phyloP scores from a whole-genome alignment of 192 early-diverging fungal genomes.

The Rhizophlyctis rosea region DNA sequence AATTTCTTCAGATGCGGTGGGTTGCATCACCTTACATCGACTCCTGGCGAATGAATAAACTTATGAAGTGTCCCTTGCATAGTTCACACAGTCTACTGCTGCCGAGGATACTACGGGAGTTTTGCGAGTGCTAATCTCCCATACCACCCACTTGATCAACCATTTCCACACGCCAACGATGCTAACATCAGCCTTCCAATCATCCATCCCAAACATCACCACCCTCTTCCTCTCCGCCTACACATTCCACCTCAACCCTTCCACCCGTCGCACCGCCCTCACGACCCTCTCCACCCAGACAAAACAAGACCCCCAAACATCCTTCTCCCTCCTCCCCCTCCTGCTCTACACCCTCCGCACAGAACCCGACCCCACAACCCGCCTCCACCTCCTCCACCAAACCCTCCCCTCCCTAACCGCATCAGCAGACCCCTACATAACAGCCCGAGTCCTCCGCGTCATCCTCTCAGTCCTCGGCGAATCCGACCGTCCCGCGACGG shows the following conservation, averaged over 20 bases:
- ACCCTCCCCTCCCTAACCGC: conserved; percentile 13
- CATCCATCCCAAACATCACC: not conserved
- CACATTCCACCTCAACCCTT: conserved; percentile 8
- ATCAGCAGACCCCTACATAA: conserved; percentile 18
- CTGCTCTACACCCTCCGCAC: conserved; percentile 21
- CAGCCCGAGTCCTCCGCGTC: conserved; percentile 16
- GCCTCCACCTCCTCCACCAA: conserved; percentile 15
- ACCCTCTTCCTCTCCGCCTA: conserved; percentile 1
- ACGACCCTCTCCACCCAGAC: not conserved
- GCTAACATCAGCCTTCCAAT: not conserved
- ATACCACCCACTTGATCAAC: not conserved
- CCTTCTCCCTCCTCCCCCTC: conserved; percentile 17
- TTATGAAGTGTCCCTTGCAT: not conserved
- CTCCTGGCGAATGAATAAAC: not conserved
- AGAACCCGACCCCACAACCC: conserved; percentile 14
- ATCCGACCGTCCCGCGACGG: not conserved
- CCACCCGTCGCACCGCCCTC: conserved; percentile 11
- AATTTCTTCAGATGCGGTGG: not conserved
- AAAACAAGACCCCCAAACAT: not conserved
- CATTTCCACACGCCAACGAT: conserved; percentile 2
- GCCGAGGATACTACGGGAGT: not conserved
- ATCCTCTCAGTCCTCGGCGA: conserved; percentile 20
- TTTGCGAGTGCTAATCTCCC: not conserved
- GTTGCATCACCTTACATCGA: not conserved
- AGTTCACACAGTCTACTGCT: not conserved